Base-by-base conservation (phyloP, 345 rosid species). In the Mercurialis annua region DNA sequence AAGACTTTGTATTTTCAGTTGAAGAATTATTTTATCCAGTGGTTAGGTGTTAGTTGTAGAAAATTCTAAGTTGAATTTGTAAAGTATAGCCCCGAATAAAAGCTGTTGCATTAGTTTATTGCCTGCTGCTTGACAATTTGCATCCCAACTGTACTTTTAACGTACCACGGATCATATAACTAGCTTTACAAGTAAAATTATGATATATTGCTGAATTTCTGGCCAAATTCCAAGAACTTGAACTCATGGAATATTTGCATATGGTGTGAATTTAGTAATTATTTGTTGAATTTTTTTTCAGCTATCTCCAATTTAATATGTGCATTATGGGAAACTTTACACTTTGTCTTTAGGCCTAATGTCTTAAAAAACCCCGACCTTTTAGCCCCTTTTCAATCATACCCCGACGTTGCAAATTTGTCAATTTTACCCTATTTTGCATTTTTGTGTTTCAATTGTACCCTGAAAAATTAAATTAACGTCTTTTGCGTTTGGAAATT, bases 161-260 rank as follows among this genome's bases (percentile, higher is more conserved):
- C 62, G 75, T 77, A 77, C 78, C 52, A 69, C 70, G 75, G 72
- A 60, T 34, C 49, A 1, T 44, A 29, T 44, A 43, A 43, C 26
- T 42, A 26, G 54, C 5, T 3, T 15, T n/a, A 27, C 27, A 30
- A 3, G 30, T 15, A 24, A 58, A 16, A 20, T 8, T n/a, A n/a
- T 57, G 11, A 2, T 23, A 43, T 4, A 2, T 3, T 49, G 42
- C 17, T 30, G 30, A 33, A 42, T 38, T 24, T 48, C 50, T 49
- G 61, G 56, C 65, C 27, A 10, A 36, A 50, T 67, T 62, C 70
- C 46, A 51, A 17, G 72, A 66, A 59, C 8, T 24, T 38, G 18
- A 49, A 36, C 1, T 26, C 17, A 34, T 49, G 49, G 38, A 26
- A 50, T 36, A 36, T 38, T 40, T 30, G 59, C 51, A 42, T 38